phyloP scores from a whole-genome alignment of 2,329 filamentous ascomycete species.

The Blastomyces percursus region DNA sequence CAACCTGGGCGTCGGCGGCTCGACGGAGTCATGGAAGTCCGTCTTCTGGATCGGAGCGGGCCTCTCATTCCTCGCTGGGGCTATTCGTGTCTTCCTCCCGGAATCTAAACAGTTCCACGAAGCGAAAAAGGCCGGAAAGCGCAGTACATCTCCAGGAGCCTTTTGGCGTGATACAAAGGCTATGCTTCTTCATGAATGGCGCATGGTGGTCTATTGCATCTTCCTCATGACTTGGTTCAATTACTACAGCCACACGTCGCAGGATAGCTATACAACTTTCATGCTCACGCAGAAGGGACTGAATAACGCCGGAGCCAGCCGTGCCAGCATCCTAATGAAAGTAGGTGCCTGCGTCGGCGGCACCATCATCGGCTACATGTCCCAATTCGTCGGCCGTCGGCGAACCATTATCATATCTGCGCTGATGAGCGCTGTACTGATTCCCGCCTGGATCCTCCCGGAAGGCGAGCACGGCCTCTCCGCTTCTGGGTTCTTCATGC shows the following conservation, averaged over 20 bases:
- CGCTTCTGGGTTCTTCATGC: conserved; percentile 76
- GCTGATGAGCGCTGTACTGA: conserved; percentile 55
- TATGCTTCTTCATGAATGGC: conserved; percentile 63
- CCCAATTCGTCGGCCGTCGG: conserved; percentile 64
- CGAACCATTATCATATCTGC: conserved; percentile 44
- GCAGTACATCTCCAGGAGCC: conserved; percentile 29
- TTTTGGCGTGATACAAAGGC: conserved; percentile 60
- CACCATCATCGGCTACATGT: conserved; percentile 61
- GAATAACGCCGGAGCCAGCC: conserved; percentile 50
- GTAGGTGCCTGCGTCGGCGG: conserved; percentile 64
- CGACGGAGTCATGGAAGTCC: conserved; percentile 68
- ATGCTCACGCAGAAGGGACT: conserved; percentile 64
- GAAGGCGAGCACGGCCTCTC: conserved; percentile 38
- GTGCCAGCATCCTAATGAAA: conserved; percentile 75
- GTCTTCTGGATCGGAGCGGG: conserved; percentile 83
- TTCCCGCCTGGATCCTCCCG: conserved; percentile 63
- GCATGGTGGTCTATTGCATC: conserved; percentile 64
- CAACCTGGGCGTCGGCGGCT: conserved; percentile 50
- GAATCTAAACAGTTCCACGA: conserved; percentile 73
- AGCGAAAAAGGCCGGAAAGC: conserved; percentile 50
- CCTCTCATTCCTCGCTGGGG: conserved; percentile 68
- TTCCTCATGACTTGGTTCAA: conserved; percentile 69
- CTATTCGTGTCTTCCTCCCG: conserved; percentile 64
- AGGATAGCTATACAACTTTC: conserved; percentile 74
- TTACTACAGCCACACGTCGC: conserved; percentile 66